Evolutionary conservation across 169 alveolate species (phyloP).

Genomic region (Plasmodium cynomolgi): DNA sequence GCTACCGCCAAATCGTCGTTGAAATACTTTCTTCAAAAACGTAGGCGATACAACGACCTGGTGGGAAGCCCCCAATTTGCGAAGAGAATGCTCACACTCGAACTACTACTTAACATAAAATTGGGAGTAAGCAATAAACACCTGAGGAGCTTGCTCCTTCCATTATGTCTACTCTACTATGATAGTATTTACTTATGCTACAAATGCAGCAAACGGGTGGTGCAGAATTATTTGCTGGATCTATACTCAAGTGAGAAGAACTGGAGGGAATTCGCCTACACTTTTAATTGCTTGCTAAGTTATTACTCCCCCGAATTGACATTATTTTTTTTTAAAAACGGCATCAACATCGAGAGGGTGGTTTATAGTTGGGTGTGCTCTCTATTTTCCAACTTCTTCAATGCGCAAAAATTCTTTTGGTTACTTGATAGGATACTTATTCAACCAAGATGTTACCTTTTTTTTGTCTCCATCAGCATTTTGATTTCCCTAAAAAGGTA

Average conservation of each 20-base stretch:
- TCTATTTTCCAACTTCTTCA: conserved; percentile 42
- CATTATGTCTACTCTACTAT: conserved; percentile 39
- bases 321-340: conserved; percentile 40
- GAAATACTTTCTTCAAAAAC: neutral
- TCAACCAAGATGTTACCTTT: conserved; percentile 20
- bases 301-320: conserved; percentile 43
- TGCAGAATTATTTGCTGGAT: conserved; percentile 39
- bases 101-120: conserved; percentile 9
- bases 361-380: conserved; percentile 45
- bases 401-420: conserved; percentile 22
- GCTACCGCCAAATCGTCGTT: neutral
- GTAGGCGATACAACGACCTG: neutral
- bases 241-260: conserved; percentile 5
- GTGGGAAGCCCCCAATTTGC: conserved; percentile 31
- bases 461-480: conserved; percentile 22
- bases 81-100: neutral
- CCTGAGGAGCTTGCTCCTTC: conserved; percentile 18
- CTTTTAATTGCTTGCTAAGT: conserved; percentile 48
- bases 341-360: conserved; percentile 9
- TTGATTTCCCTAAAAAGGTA: conserved; percentile 16
- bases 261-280: conserved; percentile 8
- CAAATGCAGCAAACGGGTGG: conserved; percentile 33
- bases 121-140: conserved; percentile 20
- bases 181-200: conserved; percentile 28
- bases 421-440: conserved; percentile 31